Base-by-base conservation (phyloP, 1,139 yeast species). In the Casaregolazyma lundiana region DNA sequence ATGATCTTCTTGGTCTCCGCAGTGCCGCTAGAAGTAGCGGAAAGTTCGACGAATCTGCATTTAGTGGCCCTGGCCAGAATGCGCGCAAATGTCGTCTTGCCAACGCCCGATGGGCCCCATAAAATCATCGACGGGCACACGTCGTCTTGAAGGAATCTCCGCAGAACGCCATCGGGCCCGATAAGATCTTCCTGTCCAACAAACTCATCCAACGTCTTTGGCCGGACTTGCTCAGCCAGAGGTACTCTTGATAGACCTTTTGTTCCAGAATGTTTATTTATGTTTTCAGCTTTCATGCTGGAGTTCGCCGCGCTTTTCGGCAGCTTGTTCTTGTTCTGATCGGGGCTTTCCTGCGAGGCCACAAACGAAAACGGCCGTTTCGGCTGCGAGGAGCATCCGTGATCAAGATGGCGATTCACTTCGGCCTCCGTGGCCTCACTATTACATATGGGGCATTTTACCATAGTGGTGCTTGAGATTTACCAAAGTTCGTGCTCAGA, bases 21-120 rank as follows among this genome's bases (percentile, higher is more conserved):
- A 1, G 88, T 76, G 21, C 84, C 85, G 46, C 86, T 80, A 29
- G 82, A 77, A 0, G 96, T 86, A 0, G 97, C 98, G 36, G 95
- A 86, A 34, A 92, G 70, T 63, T 92, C 97, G 2, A 88, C 76
- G 63, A 90, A 85, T 50, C 80, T 68, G 41, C 77, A 73, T 43
- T 76, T 73, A 1, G 84, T 71, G 1, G 73, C 66, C 29, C 69
- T 66, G 1, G 81, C 84, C 6, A 85, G 72, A 19, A 84, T 80
- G 34, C 80, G 57, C 0, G 84, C 83, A 40, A 80, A 61, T 0
- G 97, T 81, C 0, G 99, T 92, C 62, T 92, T 92, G 0, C 99
- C 99, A 1, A 68, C 92, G 0, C 97, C 97, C 0, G 97, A 95
- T 1, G 86, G 86, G 0, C 99, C 99, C 97, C 97, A 92, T 11